Base-by-base conservation (phyloP, 2,329 filamentous ascomycete species). In the Chalaropsis ovoidea region DNA sequence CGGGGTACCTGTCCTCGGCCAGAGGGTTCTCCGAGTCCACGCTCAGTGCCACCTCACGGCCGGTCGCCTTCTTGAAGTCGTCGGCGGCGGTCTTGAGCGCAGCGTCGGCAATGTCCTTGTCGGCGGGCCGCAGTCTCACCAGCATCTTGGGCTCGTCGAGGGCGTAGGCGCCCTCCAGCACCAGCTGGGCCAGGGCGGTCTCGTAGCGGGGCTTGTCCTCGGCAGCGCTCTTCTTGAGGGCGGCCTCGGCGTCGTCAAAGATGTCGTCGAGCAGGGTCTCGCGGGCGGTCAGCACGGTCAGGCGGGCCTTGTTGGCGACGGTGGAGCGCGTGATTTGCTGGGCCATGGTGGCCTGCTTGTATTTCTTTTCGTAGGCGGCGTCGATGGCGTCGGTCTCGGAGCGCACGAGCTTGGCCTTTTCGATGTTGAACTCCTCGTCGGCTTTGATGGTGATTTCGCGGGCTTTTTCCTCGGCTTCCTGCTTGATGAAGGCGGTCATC, bases 401-500 rank as follows among this genome's bases (percentile, higher is more conserved):
- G 75, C 90, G 93, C 72, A 97, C 94, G 62, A 99, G 89, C 82
- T 96, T 96, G 73, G 92, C 94, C 80, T 99, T 99, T 76, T 99
- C 94, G 75, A 96, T 97, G 75, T 90, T 89, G 78, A 97, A 97
- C 78, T 99, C 94, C 78, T 97, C 91, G 80, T 97, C 92, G 77
- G 94, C 94, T 80, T 97, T 97, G 80, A 97, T 88, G 74, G 94
- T 86, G 77, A 99, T 97, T 79, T 99, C 94, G 75, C 89, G 89
- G 72, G 91, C 91, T 79, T 99, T 99, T 76, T 99, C 94, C 74
- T 88, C 84, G 67, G 94, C 94, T 81, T 99, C 94, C 80, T 97
- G 94, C 77, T 91, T 90, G 86, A 99, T 99, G 85, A 99, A 99
- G 75, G 92, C 93, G 68, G 94, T 97, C 94, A 99, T 99, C 85